Evolutionary conservation across 179 eudicot species (phyloP).

Genomic region (Sideroxylon spinosum): DNA sequence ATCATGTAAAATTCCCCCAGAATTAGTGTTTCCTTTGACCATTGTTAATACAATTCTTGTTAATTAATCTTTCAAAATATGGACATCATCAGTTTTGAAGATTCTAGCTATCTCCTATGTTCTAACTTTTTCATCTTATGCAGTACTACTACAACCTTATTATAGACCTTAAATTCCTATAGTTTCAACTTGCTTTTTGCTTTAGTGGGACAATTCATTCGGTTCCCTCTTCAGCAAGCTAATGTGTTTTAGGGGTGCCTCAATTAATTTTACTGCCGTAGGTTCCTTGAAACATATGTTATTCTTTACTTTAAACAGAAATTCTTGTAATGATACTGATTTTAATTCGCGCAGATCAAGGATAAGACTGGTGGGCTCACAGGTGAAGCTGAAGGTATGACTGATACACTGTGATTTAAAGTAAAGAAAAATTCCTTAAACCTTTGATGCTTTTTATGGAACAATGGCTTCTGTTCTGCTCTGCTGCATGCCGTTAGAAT

Average conservation of each 20-base stretch:
- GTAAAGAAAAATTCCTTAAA: not conserved
- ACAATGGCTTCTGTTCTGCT: not conserved
- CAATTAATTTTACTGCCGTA: constrained; percentile 5
- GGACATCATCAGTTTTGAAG: not conserved
- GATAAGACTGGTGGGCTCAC: constrained; percentile 26
- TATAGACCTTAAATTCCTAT: not conserved
- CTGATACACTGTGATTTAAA: constrained; percentile 5
- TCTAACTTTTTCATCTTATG: not conserved
- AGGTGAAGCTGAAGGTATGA: constrained; percentile 33
- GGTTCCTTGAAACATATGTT: not conserved
- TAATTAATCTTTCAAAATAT: not conserved
- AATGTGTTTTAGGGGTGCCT: not conserved
- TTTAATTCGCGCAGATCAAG: constrained; percentile 26
- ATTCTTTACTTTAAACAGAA: not conserved
- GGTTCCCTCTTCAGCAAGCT: constrained; percentile 5
- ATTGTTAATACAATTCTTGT: not conserved
- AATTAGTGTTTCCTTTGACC: not conserved
- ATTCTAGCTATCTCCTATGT: not conserved
- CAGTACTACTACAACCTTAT: not conserved
- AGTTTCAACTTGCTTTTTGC: not conserved
- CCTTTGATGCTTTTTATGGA: not conserved
- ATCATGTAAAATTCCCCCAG: not conserved
- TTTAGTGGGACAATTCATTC: not conserved
- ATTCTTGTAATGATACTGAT: not conserved
- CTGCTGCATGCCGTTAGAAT: not conserved